These are phyloP conservation scores for Kluyveromyces sp. DNA, from an alignment of 1,139 yeast species.

Conservation along the genomic window DNA sequence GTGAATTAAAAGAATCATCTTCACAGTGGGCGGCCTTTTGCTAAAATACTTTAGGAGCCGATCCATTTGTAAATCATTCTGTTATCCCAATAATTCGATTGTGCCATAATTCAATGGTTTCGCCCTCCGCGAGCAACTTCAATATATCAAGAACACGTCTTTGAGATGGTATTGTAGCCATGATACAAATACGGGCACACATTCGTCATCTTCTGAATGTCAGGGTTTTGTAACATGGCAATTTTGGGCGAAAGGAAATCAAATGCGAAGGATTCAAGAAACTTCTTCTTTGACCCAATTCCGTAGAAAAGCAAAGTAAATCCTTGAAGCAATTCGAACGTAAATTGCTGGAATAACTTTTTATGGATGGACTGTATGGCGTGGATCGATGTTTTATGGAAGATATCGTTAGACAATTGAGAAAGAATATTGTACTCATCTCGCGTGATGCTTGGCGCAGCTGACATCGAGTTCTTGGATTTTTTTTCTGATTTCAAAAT, in stretches of 20 bases:
- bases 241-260: constrained; percentile 37
- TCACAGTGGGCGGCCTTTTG: constrained; percentile 29
- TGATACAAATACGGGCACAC: constrained; percentile 55
- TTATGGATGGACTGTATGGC: constrained; percentile 38
- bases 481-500: constrained; percentile 37
- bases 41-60: constrained; percentile 30
- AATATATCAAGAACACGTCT: constrained; percentile 20
- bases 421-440: constrained; percentile 49
- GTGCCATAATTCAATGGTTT: constrained; percentile 13
- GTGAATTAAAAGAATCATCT: constrained; percentile 57
- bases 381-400: constrained; percentile 37
- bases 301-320: constrained; percentile 77
- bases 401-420: constrained; percentile 30
- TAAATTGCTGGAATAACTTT: constrained; percentile 69
- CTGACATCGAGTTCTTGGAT: constrained; percentile 60
- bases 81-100: constrained; percentile 30
- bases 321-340: constrained; percentile 71
- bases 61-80: constrained; percentile 29
- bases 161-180: constrained; percentile 53
- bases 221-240: constrained; percentile 7
- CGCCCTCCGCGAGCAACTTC: not conserved
- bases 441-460: constrained; percentile 60
- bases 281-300: constrained; percentile 69
- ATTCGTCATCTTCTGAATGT: constrained; percentile 12
- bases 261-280: constrained; percentile 54